These are phyloP conservation scores for Porodaedalea pini DNA, from an alignment of 1,284 basidiomycete species.

Conservation along the genomic window DNA sequence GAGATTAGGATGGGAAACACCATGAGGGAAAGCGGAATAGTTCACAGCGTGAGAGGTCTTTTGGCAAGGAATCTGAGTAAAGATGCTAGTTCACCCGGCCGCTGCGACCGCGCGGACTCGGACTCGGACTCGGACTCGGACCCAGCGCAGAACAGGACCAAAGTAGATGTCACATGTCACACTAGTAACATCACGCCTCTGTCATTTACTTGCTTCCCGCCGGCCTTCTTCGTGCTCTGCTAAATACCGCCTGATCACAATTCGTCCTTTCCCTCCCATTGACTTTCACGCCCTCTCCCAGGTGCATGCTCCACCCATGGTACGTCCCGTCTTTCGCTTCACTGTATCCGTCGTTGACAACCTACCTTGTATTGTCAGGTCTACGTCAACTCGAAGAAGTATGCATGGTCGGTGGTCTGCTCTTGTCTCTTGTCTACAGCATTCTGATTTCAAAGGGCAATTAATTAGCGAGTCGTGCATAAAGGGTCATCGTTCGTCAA, in stretches of 20 bases:
- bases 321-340: not conserved
- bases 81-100: too few relatives aligned
- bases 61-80: too few relatives aligned
- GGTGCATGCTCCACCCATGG: not conserved
- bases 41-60: too few relatives aligned
- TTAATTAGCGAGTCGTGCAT: constrained; percentile 74
- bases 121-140: too few relatives aligned
- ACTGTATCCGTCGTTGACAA: not conserved
- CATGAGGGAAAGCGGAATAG: too few relatives aligned
- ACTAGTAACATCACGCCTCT: not conserved
- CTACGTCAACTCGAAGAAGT: constrained; percentile 78
- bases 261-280: not conserved
- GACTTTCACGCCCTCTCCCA: not conserved
- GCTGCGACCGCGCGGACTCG: too few relatives aligned
- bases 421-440: not conserved
- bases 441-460: constrained; percentile 6
- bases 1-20: too few relatives aligned
- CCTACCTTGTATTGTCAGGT: constrained; percentile 40
- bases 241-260: not conserved
- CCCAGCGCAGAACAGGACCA: too few relatives aligned
- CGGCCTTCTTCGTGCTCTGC: not conserved
- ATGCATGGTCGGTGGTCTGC: constrained; percentile 58
- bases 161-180: not conserved
- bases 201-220: not conserved
- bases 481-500: constrained; percentile 83